Evolutionary conservation across 2,329 filamentous ascomycete species (phyloP), one percentile per base, ranked within the genome.

Genomic region (Pseudogymnoascus sp.): DNA sequence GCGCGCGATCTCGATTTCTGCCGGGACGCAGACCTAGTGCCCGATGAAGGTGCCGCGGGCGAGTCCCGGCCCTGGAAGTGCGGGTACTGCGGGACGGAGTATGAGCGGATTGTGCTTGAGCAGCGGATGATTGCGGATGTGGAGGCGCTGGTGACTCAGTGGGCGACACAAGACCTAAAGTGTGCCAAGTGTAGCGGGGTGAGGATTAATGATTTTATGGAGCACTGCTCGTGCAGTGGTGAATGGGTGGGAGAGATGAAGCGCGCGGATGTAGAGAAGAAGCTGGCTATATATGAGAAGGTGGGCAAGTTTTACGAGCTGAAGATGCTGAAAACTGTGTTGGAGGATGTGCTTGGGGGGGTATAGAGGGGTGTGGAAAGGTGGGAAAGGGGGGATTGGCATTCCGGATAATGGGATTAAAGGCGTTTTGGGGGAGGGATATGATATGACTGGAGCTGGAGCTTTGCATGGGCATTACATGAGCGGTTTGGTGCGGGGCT

Each of bases 211-310:
- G 93, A 97, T 71, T 96, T 97, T 70, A 92, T 95, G 86, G 93
- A 97, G 75, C 93, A 97, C 75, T 99, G 96, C 76, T 89, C 87
- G 10, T 99, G 95, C 79, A 91, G 90, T 66, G 95, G 95, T 3
- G 83, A 84, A 65, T 99, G 95, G 95, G 82, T 81, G 16, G 85
- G 85, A 68, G 90, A 86, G 18, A 80, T 93, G 65, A 83, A 87
- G 68, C 81, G 82, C 67, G 84, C 82, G 31, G 89, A 89, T 29
- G 78, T 93, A 26, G 76, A 83, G 71, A 84, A 80, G 73, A 83
- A 79, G 72, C 70, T 97, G 70, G 80, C 75, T 45, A 88, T 96
- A 4, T 87, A 91, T 75, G 81, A 80, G 68, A 86, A 83, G 62
- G 93, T 96, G 60, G 90, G 90, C 6, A 82, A 79, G 70, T 92